Conservation (phyloP, 345 rosid genomes). For the Mallotus nudiflorus region DNA sequence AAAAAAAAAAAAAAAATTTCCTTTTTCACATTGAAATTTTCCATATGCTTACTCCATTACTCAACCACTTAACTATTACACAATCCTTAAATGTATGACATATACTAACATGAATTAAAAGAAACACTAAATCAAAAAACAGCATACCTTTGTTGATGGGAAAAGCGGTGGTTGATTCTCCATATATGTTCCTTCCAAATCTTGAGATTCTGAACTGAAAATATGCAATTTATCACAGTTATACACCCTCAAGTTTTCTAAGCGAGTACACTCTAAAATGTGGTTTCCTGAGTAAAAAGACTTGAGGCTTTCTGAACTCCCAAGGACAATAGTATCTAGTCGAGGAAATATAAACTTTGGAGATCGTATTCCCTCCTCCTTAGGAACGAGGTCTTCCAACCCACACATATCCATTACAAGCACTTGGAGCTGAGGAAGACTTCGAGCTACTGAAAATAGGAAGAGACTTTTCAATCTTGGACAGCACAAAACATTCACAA, state of each 20-base stretch:
- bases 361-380: slow-evolving; percentile 1
- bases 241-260: neutral
- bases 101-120: too few species aligned
- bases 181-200: neutral
- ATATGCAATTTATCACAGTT: neutral
- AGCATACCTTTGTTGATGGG: neutral
- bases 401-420: slow-evolving; percentile 8
- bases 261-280: slow-evolving; percentile 13
- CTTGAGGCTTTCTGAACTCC: neutral
- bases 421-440: slow-evolving; percentile 10
- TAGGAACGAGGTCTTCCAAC: slow-evolving; percentile 16
- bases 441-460: slow-evolving; percentile 11
- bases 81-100: too few species aligned
- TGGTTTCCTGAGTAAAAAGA: slow-evolving; percentile 12
- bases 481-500: neutral
- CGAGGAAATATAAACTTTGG: slow-evolving; percentile 18
- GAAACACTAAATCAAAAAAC: too few species aligned
- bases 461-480: slow-evolving; percentile 15
- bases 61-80: too few species aligned
- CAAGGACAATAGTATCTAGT: neutral
- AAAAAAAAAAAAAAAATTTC: too few species aligned
- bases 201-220: neutral
- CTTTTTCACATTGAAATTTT: too few species aligned
- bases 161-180: slow-evolving; percentile 3
- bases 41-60: too few species aligned